phyloP scores from a whole-genome alignment of 2,329 filamentous ascomycete genomes.

The Dothistroma pini region DNA sequence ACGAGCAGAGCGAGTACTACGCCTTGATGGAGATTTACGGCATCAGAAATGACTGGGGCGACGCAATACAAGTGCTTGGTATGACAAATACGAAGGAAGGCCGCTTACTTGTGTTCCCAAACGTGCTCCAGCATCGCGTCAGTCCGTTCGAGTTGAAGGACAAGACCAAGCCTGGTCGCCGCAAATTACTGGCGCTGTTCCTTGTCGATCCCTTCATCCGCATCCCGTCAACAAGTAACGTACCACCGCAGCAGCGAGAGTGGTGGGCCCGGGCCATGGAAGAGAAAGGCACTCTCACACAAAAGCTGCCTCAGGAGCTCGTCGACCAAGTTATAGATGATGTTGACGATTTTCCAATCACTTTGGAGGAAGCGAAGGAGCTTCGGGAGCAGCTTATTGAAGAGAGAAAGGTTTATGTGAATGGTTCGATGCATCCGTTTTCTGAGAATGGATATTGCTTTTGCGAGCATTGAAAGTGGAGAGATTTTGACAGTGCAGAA shows the following conservation, averaged over 20 bases:
- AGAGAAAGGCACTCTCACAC: conserved; percentile 11
- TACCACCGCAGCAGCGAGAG: conserved; percentile 48
- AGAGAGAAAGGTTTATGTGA: conserved; percentile 19
- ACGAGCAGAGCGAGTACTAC: conserved; percentile 14
- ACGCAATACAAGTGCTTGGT: conserved; percentile 45
- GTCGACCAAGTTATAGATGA: conserved; percentile 24
- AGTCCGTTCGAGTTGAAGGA: conserved; percentile 50
- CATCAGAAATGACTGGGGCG: conserved; percentile 20
- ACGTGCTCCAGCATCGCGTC: conserved; percentile 50
- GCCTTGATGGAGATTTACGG: conserved; percentile 30
- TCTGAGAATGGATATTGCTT: not conserved
- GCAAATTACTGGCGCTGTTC: conserved; percentile 55
- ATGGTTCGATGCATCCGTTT: not conserved
- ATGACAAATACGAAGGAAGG: conserved; percentile 45
- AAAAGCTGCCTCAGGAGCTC: conserved; percentile 26
- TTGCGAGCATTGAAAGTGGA: conserved; percentile 8
- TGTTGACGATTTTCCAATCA: conserved; percentile 28
- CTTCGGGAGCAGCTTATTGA: conserved; percentile 28
- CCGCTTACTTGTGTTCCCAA: conserved; percentile 56
- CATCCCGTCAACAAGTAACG: conserved; percentile 50
- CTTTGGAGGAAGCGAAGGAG: conserved; percentile 26
- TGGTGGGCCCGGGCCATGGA: conserved; percentile 38
- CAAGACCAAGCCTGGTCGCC: conserved; percentile 50
- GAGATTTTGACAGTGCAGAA: too few relatives aligned
- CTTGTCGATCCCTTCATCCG: conserved; percentile 54